phyloP scores from a whole-genome alignment of 768 basidiomycete species.

The Amanita fuliginea region DNA sequence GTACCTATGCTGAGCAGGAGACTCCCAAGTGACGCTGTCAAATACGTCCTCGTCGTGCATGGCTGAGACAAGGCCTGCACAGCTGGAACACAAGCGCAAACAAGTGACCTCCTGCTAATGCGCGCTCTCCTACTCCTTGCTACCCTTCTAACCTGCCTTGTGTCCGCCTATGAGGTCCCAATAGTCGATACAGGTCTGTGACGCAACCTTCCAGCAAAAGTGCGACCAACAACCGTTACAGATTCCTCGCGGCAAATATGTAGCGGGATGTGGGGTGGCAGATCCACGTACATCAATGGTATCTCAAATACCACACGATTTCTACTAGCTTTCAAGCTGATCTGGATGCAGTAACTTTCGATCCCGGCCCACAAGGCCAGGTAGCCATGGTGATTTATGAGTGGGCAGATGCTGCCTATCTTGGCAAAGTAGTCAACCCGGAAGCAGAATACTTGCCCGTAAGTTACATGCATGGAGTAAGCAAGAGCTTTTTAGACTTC shows the following conservation, averaged over 20 bases:
- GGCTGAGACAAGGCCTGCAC: constrained; percentile 10
- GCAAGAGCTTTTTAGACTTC: constrained; percentile 1
- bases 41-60: constrained; percentile 89
- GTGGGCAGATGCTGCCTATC: constrained; percentile 78
- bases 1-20: constrained; percentile 46
- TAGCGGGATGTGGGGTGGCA: constrained; percentile 87
- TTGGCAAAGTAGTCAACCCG: constrained; percentile 59
- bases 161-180: constrained; percentile 47
- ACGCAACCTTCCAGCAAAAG: constrained; percentile 5
- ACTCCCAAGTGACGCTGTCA: constrained; percentile 88
- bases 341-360: constrained; percentile 56
- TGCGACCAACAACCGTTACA: constrained; percentile 5
- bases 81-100: constrained; percentile 25
- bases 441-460: constrained; percentile 53
- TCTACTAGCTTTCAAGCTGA: constrained; percentile 1
- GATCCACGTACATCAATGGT: constrained; percentile 79
- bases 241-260: constrained; percentile 87
- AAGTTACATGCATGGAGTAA: constrained; percentile 20
- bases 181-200: constrained; percentile 49
- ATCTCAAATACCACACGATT: constrained; percentile 11
- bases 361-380: constrained; percentile 68
- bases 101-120: constrained; percentile 14
- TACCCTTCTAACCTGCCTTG: constrained; percentile 20
- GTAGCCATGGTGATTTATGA: constrained; percentile 94
- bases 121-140: constrained; percentile 12